Base-by-base conservation (phyloP, 768 basidiomycete species). In the Suillus americanus region DNA sequence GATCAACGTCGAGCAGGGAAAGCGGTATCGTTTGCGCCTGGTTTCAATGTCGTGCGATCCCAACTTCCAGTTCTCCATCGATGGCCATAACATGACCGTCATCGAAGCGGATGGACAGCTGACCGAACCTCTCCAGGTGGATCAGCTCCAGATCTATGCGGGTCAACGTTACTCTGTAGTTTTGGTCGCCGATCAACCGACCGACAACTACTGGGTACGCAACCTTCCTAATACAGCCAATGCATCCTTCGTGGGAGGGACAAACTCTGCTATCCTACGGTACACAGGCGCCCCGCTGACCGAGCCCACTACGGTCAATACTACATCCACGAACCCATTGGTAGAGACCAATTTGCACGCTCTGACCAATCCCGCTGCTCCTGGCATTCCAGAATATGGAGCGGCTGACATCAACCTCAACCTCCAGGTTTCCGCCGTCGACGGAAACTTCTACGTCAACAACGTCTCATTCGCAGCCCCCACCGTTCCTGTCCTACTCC, bases 261-360 rank as follows among this genome's bases (percentile, higher is more conserved):
- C 83, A 28, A 87, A 85, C 71, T 84, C 82, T 16, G 87, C 84
- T 1, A 85, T 86, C 55, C 72, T 86, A 8, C 80, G 82, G 14
- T 87, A 87, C 70, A 62, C 38, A 13, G 83, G 82, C 14, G 83
- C 82, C 1, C 64, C 75, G 3, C 40, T 9, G 14, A 66, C 66
- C 30, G 74, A 85, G 30, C 85, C 85, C 0, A 79, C 76, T 0
- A 80, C 79, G 1, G 71, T 62, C 3, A 74, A 77, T 6, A 68
- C 73, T 1, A 28, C 62, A 4, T 66, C 68, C 59, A 45, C 65
- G 0, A 70, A 71, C 5, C 73, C 76, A 9, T 67, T 82, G 35
- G 37, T 70, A 20, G 81, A 82, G 63, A 67, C 69, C 2, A 67
- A 75, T 35, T 60, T 77, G 2, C 70, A 74, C 5, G 37, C 74